Conservation (phyloP, 495 filamentous ascomycete species). For the Trichoderma asperelloides region DNA sequence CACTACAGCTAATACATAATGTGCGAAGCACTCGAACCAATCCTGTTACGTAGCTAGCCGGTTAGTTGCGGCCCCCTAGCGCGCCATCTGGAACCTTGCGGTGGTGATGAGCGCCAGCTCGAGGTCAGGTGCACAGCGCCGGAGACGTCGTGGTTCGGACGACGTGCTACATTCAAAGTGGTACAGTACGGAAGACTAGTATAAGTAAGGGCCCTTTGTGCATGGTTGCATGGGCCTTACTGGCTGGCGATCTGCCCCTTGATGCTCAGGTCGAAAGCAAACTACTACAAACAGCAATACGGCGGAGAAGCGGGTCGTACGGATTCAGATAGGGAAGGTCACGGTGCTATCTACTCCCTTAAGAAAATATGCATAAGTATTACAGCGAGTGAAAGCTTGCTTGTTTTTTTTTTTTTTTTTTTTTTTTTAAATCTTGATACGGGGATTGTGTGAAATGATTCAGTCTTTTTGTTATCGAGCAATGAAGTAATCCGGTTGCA, state of each 20-base stretch:
- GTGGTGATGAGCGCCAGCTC: neutral
- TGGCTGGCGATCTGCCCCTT: slow-evolving; percentile 1
- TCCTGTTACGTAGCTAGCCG: neutral
- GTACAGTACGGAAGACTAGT: too few species aligned
- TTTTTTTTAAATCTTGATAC: neutral
- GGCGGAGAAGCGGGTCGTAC: slow-evolving; percentile 2
- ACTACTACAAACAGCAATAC: neutral
- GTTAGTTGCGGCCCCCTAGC: neutral
- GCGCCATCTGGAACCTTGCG: neutral
- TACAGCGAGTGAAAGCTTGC: neutral
- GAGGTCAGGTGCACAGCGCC: neutral
- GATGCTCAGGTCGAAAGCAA: neutral
- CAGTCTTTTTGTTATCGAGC: neutral
- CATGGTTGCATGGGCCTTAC: neutral
- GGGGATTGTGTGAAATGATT: too few species aligned
- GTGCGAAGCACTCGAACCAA: neutral
- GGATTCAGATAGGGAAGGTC: neutral
- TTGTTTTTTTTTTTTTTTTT: neutral
- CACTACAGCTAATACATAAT: neutral
- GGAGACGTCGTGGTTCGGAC: neutral
- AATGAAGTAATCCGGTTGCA: neutral
- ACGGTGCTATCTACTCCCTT: neutral
- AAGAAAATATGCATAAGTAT: neutral
- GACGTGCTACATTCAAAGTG: neutral
- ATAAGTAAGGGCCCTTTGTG: neutral